Percentiles rank a stretch among this genome's conserved stretches.
Conservation (phyloP, 805 yeast species). For the Pichia californica region DNA sequence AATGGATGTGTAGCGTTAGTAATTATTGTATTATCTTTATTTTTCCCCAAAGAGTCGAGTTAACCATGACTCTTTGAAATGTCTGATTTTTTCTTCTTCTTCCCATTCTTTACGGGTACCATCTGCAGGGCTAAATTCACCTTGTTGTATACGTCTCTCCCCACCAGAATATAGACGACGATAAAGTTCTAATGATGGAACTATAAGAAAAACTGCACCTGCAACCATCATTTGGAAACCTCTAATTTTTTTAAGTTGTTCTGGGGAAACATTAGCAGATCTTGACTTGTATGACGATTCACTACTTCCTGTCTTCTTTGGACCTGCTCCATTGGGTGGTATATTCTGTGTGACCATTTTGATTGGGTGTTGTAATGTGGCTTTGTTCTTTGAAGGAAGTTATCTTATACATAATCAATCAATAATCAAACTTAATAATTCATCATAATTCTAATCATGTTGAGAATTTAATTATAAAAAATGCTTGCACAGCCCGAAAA, state of each 20-base stretch:
- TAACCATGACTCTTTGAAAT: conserved; percentile 33
- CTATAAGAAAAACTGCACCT: conserved; percentile 23
- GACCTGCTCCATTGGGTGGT: conserved; percentile 2
- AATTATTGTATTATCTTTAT: no score
- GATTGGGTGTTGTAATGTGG: no score
- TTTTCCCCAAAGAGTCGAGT: conserved; percentile 39
- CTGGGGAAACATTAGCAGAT: conserved; percentile 14
- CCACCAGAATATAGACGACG: conserved; percentile 33
- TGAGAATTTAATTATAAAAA: no score
- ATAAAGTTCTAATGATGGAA: conserved; percentile 29
- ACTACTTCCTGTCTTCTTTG: not conserved
- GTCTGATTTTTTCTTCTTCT: conserved; percentile 34
- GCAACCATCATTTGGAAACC: conserved; percentile 28
- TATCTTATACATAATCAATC: no score
- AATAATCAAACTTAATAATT: no score
- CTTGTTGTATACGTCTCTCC: conserved; percentile 39
- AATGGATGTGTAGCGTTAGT: not conserved
- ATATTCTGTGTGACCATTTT: not conserved
- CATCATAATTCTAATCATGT: no score
- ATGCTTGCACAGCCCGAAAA: no score
- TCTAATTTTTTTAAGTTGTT: conserved; percentile 19
- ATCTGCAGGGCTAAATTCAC: conserved; percentile 37
- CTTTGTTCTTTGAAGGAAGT: no score
- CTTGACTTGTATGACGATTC: conserved; percentile 10
- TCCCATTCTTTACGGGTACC: conserved; percentile 39